These are phyloP conservation scores for Quercus berberidifolia DNA, from an alignment of 306 rosid species.

Conservation along the genomic window DNA sequence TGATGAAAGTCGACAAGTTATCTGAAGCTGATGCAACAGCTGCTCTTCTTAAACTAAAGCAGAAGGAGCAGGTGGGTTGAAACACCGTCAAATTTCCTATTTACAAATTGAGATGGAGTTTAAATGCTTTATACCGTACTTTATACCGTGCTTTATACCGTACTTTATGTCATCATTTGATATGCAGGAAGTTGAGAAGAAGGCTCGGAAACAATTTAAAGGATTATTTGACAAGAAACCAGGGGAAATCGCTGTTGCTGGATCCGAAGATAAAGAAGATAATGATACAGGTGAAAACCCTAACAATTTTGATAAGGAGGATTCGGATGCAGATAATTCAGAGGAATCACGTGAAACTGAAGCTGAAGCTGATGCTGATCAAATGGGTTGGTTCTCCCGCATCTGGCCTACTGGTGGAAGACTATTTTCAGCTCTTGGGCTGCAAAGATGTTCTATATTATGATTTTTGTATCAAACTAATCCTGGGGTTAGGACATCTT, in stretches of 20 bases:
- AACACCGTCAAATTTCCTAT: background rate
- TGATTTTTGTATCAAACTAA: conserved; percentile 16
- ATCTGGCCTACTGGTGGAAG: conserved; percentile 59
- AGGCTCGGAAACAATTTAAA: conserved; percentile 79
- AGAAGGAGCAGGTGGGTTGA: conserved; percentile 67
- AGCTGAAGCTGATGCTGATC: conserved; percentile 29
- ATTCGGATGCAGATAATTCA: conserved; percentile 37
- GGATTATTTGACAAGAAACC: conserved; percentile 97
- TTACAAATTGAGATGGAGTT: background rate
- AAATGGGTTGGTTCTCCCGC: conserved; percentile 55
- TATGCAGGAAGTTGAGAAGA: conserved; percentile 73
- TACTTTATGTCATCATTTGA: conserved; percentile 8
- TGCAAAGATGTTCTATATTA: conserved; percentile 67
- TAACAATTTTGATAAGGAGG: conserved; percentile 33
- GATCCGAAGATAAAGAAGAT: conserved; percentile 29
- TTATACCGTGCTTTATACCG: background rate
- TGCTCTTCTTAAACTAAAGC: conserved; percentile 76
- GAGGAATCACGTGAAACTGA: conserved; percentile 59
- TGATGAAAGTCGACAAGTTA: conserved; percentile 75
- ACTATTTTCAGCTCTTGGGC: conserved; percentile 55
- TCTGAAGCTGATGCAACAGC: conserved; percentile 76
- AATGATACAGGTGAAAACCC: conserved; percentile 37
- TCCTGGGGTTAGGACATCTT: background rate
- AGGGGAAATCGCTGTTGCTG: conserved; percentile 76
- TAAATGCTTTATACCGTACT: background rate